These are phyloP conservation scores for Xylaria sp. DNA, from an alignment of 2,329 filamentous ascomycete species.

Conservation along the genomic window DNA sequence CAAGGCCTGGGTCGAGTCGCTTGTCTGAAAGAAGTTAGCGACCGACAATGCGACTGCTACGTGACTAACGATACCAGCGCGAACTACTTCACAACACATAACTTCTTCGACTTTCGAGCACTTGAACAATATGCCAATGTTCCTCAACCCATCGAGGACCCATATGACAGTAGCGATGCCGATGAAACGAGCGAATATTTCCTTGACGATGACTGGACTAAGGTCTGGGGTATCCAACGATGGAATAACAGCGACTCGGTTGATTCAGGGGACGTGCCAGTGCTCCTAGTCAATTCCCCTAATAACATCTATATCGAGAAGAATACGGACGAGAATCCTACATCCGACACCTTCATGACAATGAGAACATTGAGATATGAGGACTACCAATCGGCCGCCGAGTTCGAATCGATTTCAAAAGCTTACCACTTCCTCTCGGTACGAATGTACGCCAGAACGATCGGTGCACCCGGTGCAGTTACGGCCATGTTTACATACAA, in stretches of 20 bases:
- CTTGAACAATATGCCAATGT: constrained; percentile 53
- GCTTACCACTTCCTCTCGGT: constrained; percentile 56
- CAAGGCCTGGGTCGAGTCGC: constrained; percentile 29
- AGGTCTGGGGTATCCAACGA: constrained; percentile 49
- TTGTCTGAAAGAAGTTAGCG: constrained; percentile 41
- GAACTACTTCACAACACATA: constrained; percentile 57
- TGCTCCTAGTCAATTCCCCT: constrained; percentile 52
- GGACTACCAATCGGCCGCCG: constrained; percentile 59
- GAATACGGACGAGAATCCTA: constrained; percentile 49
- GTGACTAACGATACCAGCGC: constrained; percentile 57
- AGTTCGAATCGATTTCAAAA: constrained; percentile 55
- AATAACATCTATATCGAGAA: constrained; percentile 59
- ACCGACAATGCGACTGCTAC: constrained; percentile 57
- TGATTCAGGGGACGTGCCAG: constrained; percentile 46
- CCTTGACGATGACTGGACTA: constrained; percentile 44
- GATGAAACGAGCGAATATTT: constrained; percentile 49
- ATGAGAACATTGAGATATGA: constrained; percentile 58
- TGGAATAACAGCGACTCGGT: constrained; percentile 51
- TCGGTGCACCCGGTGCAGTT: constrained; percentile 59
- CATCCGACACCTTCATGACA: constrained; percentile 58
- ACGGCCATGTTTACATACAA: constrained; percentile 65
- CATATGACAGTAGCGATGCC: constrained; percentile 45
- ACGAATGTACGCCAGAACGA: constrained; percentile 62
- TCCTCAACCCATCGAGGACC: constrained; percentile 44
- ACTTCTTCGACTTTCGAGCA: constrained; percentile 62